A percentile compares a stretch with the other conserved stretches of the same genome.
phyloP scores from a whole-genome alignment of 306 rosid species.

The Aeschynomene evenia region DNA sequence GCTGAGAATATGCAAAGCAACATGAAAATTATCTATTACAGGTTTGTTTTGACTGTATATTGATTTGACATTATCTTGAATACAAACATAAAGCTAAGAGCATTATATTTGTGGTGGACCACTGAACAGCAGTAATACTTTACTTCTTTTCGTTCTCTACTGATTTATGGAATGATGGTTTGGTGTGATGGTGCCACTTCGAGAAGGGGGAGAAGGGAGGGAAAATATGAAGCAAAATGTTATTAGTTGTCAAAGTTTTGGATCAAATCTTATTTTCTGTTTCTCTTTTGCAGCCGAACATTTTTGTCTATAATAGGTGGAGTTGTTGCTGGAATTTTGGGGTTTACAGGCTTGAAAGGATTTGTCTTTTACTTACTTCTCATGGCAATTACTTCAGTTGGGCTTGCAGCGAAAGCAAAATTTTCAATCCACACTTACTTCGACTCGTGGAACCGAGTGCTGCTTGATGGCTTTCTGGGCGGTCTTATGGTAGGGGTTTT shows the following conservation, averaged over 20 bases:
- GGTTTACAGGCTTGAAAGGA: slow-evolving; percentile 80
- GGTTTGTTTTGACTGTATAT: slow-evolving; percentile 50
- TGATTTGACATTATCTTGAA: slow-evolving; percentile 4
- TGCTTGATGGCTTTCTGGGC: slow-evolving; percentile 69
- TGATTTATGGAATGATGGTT: slow-evolving; percentile 1
- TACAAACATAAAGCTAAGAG: neutral
- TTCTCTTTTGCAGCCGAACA: slow-evolving; percentile 75
- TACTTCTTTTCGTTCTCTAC: slow-evolving; percentile 6
- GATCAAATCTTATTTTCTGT: slow-evolving; percentile 4
- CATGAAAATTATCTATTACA: slow-evolving; percentile 78
- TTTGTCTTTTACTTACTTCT: slow-evolving; percentile 73
- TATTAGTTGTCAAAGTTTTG: slow-evolving; percentile 10
- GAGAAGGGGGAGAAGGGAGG: neutral
- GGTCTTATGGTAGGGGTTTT: slow-evolving; percentile 67
- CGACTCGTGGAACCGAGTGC: slow-evolving; percentile 65
- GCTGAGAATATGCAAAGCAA: slow-evolving; percentile 92
- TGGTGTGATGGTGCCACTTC: neutral
- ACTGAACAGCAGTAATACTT: neutral
- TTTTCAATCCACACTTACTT: slow-evolving; percentile 69
- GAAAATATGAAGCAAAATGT: neutral
- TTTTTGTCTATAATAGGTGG: slow-evolving; percentile 93
- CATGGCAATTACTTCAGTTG: slow-evolving; percentile 75
- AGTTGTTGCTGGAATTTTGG: slow-evolving; percentile 92
- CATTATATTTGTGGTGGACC: slow-evolving; percentile 5
- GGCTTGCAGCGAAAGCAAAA: slow-evolving; percentile 62